A percentile compares a stretch with the other conserved stretches of the same genome.
Conservation (phyloP, 768 basidiomycete genomes). For the Boletellus ananiceps region DNA sequence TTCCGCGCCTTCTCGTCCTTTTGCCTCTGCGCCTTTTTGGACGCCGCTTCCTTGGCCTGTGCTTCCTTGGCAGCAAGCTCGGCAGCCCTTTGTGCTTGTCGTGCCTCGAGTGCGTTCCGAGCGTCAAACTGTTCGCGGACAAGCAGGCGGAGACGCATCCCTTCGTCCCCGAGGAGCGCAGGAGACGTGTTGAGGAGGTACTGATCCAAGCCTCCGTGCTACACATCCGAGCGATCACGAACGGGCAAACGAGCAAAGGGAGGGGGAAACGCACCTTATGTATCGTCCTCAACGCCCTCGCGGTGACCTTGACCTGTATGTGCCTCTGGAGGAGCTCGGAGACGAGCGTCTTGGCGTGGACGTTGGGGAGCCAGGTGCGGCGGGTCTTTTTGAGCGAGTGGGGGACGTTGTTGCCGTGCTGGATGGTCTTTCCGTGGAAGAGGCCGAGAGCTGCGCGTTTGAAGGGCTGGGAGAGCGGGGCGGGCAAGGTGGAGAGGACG, state of each 20-base stretch:
- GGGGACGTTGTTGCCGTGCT: constrained; percentile 85
- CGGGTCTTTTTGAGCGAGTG: constrained; percentile 87
- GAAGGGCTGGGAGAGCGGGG: constrained; percentile 58
- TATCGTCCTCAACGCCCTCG: constrained; percentile 73
- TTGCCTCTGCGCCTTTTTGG: constrained; percentile 6
- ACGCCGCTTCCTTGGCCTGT: constrained; percentile 4
- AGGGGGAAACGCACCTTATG: constrained; percentile 56
- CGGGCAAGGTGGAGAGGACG: constrained; percentile 17
- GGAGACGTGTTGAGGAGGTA: constrained; percentile 53
- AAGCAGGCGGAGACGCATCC: constrained; percentile 43
- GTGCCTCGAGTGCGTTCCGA: constrained; percentile 16
- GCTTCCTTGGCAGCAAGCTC: constrained; percentile 19
- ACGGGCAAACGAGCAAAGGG: too few relatives aligned
- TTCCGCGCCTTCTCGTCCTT: constrained; percentile 3
- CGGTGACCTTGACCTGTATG: constrained; percentile 67
- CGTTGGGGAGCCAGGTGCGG: constrained; percentile 83
- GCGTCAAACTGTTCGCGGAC: constrained; percentile 31
- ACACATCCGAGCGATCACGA: not conserved
- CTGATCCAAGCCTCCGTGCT: constrained; percentile 70
- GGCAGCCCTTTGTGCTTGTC: constrained; percentile 16
- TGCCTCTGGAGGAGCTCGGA: constrained; percentile 59
- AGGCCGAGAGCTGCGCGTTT: constrained; percentile 79
- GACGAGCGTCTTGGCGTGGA: constrained; percentile 69
- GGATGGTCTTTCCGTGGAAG: constrained; percentile 76
- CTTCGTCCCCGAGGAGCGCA: constrained; percentile 35